Base-by-base conservation (phyloP, 2,329 filamentous ascomycete species). In the Phoma sp. region DNA sequence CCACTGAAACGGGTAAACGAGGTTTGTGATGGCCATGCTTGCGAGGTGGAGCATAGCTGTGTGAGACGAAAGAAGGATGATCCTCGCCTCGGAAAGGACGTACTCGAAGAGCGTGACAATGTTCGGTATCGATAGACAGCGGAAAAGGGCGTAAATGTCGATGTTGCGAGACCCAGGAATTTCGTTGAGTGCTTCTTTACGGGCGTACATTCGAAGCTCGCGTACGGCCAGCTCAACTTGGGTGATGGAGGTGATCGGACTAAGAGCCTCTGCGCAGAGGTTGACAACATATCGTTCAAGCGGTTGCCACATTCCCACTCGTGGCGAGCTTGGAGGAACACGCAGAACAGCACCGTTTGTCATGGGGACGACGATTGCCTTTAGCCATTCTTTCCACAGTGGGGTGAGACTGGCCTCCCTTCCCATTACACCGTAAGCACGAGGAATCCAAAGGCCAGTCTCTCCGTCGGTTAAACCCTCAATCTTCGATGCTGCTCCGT, bases 311-410 rank as follows among this genome's bases (percentile, higher is more conserved):
- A 92, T 87, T 39, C 95, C 95, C 61, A 96, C 87, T 68, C 88
- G 91, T 12, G 95, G 93, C 5, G 94, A 98, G 75, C 89, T 96
- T 9, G 91, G 82, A 6, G 95, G 92, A 7, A 99, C 87, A 52
- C 93, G 85, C 63, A 95, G 78, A 27, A 99, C 82, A 13, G 84
- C 87, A 19, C 94, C 92, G 71, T 96, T 92, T 1, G 88, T 92
- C 95, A 98, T 99, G 25, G 95, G 95, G 21, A 96, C 91, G n/a
- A 95, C 82, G 9, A 98, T 85, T 6, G 94, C 93, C 75, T 92
- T 89, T 43, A 99, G 84, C 95, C 95, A 99, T 74, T 99, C 95
- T 76, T 98, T 98, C 93, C 94, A 99, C 77, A 99, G 98, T 29
- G 87, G 86, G 61, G 93, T 92, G 77, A 96, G 85, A 57, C 87